Percentiles rank a stretch among this genome's conserved stretches.
phyloP scores from a whole-genome alignment of 805 yeast genomes.

The Saccharomyces cerevisiae region DNA sequence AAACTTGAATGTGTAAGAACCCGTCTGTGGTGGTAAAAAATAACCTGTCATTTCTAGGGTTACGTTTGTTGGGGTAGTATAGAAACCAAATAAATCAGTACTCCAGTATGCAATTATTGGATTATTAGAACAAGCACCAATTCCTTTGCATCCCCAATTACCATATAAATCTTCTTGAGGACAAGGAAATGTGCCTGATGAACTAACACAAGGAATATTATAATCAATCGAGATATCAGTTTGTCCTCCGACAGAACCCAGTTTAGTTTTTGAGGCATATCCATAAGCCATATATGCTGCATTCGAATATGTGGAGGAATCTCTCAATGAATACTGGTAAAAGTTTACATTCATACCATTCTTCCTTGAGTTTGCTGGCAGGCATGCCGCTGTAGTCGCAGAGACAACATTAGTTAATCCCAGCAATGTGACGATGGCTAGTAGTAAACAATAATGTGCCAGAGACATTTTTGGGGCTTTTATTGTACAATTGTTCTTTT shows the following conservation, averaged over 20 bases:
- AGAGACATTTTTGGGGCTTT: too few species aligned
- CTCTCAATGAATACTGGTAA: too few species aligned
- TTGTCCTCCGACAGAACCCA: not conserved
- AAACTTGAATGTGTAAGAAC: constrained; percentile 24
- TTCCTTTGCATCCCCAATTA: not conserved
- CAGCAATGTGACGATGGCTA: not conserved
- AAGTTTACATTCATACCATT: not conserved
- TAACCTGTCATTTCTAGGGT: constrained; percentile 25
- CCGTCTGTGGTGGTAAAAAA: constrained; percentile 23
- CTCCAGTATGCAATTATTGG: not conserved
- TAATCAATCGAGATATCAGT: not conserved
- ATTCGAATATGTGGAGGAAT: not conserved
- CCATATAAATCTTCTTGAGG: not conserved
- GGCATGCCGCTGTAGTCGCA: not conserved
- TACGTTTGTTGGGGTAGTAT: not conserved
- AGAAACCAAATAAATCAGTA: not conserved
- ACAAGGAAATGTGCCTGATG: too few species aligned
- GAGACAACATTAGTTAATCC: not conserved
- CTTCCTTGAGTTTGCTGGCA: not conserved
- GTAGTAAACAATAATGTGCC: too few species aligned
- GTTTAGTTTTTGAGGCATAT: too few species aligned
- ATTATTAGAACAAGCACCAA: not conserved
- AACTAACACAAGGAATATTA: not conserved
- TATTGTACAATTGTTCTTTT: too few species aligned
- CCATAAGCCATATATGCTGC: not conserved